Conservation (phyloP, 108 stramenopile species). For the Pseudonitzschia multistriata region DNA sequence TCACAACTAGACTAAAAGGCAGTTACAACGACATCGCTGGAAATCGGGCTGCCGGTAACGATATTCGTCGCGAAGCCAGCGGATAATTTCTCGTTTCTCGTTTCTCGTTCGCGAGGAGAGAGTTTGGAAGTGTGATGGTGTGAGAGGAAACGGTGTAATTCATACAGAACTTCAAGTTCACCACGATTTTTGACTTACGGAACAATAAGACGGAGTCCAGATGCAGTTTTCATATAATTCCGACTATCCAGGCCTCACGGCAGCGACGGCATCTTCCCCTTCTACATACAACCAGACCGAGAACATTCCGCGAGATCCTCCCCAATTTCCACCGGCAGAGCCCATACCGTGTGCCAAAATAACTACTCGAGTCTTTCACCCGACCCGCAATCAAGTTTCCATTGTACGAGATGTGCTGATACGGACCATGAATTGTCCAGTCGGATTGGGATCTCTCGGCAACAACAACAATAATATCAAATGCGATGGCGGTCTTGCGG, state of each 20-base stretch:
- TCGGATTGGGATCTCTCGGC: not conserved
- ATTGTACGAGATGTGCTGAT: conserved; percentile 76
- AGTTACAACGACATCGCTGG: not conserved
- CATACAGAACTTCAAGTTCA: not conserved
- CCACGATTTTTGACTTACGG: not conserved
- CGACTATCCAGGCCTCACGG: conserved; percentile 54
- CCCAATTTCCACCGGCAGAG: conserved; percentile 58
- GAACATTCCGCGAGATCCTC: conserved; percentile 38
- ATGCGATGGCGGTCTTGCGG: conserved; percentile 19
- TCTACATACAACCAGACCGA: conserved; percentile 33
- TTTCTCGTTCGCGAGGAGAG: not conserved
- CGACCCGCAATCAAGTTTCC: conserved; percentile 44
- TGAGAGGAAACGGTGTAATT: not conserved
- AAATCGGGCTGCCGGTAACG: too few species aligned
- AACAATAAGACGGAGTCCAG: too few species aligned
- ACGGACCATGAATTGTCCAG: conserved; percentile 29
- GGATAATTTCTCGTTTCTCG: not conserved
- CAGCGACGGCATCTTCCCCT: conserved; percentile 13
- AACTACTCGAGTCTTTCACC: conserved; percentile 64
- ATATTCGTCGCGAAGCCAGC: too few species aligned
- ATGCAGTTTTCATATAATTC: conserved; percentile 86
- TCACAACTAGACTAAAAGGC: too few species aligned
- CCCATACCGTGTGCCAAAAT: conserved; percentile 71
- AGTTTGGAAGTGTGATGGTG: not conserved
- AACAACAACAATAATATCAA: too few species aligned